Evolutionary conservation across 306 rosid species (phyloP).

Genomic region (Dicorynia guianensis): DNA sequence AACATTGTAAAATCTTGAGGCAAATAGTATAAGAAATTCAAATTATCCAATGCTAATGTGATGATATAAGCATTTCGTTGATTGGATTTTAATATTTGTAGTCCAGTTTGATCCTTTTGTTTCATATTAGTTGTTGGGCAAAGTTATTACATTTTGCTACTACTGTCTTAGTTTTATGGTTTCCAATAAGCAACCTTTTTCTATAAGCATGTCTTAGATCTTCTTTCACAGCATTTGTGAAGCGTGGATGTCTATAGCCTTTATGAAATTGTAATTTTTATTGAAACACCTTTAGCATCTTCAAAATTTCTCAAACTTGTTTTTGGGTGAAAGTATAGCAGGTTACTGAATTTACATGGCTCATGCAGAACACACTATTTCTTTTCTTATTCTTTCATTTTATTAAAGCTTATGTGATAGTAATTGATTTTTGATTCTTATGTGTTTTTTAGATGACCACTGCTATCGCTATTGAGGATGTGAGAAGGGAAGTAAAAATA

Average conservation of each 20-base stretch:
- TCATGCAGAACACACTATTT: not conserved
- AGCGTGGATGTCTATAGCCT: conserved; percentile 13
- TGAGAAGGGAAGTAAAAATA: conserved; percentile 93
- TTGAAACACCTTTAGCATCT: not conserved
- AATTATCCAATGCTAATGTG: not conserved
- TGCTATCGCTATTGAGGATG: conserved; percentile 95
- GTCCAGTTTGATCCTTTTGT: not conserved
- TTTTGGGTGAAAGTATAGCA: not conserved
- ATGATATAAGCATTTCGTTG: conserved; percentile 1
- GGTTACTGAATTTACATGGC: not conserved
- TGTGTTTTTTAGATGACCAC: conserved; percentile 82
- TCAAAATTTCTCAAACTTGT: not conserved
- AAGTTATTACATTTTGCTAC: not conserved
- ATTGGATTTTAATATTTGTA: not conserved
- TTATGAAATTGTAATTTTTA: not conserved
- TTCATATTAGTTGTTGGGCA: not conserved
- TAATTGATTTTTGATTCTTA: conserved; percentile 23
- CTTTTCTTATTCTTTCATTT: not conserved
- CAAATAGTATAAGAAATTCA: not conserved
- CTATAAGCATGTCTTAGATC: not conserved
- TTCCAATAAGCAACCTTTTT: conserved; percentile 2
- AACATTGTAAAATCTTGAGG: not conserved
- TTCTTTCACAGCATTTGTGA: conserved; percentile 16
- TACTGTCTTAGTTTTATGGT: not conserved
- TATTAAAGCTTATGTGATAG: not conserved